phyloP scores from a whole-genome alignment of 2,329 filamentous ascomycete species.

The Geosmithia putterillii region DNA sequence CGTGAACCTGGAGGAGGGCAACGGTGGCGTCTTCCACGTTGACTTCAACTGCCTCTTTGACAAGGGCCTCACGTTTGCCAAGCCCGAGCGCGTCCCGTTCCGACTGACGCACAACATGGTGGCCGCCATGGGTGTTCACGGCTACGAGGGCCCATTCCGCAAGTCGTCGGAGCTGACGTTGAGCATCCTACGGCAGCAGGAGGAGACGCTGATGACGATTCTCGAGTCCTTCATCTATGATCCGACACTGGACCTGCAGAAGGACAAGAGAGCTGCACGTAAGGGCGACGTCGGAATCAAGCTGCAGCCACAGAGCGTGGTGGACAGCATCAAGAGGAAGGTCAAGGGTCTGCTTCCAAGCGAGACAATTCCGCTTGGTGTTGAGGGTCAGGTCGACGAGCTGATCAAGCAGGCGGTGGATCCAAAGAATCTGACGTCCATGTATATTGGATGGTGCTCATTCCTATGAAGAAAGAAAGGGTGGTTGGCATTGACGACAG shows the following conservation, averaged over 20 bases:
- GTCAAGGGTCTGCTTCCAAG: slow-evolving; percentile 71
- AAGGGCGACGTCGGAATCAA: slow-evolving; percentile 28
- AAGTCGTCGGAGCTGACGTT: slow-evolving; percentile 85
- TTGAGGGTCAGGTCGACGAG: slow-evolving; percentile 96
- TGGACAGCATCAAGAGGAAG: slow-evolving; percentile 82
- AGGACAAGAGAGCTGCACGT: slow-evolving; percentile 39
- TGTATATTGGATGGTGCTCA: slow-evolving; percentile 93
- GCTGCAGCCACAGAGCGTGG: slow-evolving; percentile 56
- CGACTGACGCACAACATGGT: slow-evolving; percentile 98
- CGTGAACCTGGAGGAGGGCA: slow-evolving; percentile 85
- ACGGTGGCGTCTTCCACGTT: slow-evolving; percentile 90
- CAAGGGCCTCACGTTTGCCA: slow-evolving; percentile 90
- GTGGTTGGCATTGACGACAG: no score
- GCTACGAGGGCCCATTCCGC: slow-evolving; percentile 86
- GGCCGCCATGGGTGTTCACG: slow-evolving; percentile 90
- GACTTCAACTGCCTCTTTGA: slow-evolving; percentile 99
- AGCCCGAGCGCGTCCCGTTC: slow-evolving; percentile 91
- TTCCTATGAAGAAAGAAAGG: slow-evolving; percentile 28
- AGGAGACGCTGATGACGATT: slow-evolving; percentile 95
- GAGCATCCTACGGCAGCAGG: slow-evolving; percentile 71
- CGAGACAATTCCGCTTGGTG: slow-evolving; percentile 84
- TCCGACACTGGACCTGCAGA: slow-evolving; percentile 82
- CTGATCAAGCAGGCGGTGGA: slow-evolving; percentile 79
- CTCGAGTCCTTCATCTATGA: slow-evolving; percentile 96
- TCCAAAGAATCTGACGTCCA: slow-evolving; percentile 66